Percentiles rank a stretch among this genome's conserved stretches.
Evolutionary conservation across 2,329 filamentous ascomycete genomes (phyloP).

Genomic region (Cladosporium austrohemisphaericum): DNA sequence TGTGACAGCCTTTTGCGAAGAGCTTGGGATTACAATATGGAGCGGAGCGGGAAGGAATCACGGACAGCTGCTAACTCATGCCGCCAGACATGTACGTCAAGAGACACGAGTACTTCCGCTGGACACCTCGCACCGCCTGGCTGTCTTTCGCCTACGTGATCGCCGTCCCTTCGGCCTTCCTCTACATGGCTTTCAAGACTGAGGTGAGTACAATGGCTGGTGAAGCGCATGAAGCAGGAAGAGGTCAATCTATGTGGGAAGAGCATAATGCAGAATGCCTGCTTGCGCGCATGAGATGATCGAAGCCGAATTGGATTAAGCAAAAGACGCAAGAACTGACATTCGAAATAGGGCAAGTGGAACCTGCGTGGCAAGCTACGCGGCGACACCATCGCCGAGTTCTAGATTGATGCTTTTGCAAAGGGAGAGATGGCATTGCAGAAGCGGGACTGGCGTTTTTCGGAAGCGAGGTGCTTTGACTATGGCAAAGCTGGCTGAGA

Average conservation of each 20-base stretch:
- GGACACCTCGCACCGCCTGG: slow-evolving; percentile 78
- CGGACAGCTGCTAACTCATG: slow-evolving; percentile 16
- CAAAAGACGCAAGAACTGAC: no score
- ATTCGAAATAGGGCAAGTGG: slow-evolving; percentile 69
- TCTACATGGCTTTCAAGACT: slow-evolving; percentile 70
- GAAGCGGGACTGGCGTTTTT: slow-evolving; percentile 1
- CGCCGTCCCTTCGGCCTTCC: slow-evolving; percentile 67
- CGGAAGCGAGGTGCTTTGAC: slow-evolving; percentile 3
- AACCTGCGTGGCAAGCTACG: slow-evolving; percentile 81
- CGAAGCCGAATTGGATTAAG: no score
- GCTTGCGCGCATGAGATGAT: no score
- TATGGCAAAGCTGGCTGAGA: neutral
- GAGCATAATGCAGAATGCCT: neutral
- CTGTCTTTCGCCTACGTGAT: slow-evolving; percentile 74
- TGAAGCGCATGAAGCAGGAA: no score
- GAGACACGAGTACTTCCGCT: slow-evolving; percentile 93
- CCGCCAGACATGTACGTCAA: slow-evolving; percentile 73
- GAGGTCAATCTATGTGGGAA: no score
- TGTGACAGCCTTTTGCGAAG: no score
- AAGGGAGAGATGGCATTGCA: neutral
- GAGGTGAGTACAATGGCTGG: slow-evolving; percentile 63
- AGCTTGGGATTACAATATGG: neutral
- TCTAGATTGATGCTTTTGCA: slow-evolving; percentile 46
- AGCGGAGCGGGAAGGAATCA: neutral
- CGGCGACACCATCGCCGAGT: slow-evolving; percentile 80